Evolutionary conservation across 1,284 basidiomycete genomes (phyloP).

Genomic region (Cutaneotrichosporon sp.): DNA sequence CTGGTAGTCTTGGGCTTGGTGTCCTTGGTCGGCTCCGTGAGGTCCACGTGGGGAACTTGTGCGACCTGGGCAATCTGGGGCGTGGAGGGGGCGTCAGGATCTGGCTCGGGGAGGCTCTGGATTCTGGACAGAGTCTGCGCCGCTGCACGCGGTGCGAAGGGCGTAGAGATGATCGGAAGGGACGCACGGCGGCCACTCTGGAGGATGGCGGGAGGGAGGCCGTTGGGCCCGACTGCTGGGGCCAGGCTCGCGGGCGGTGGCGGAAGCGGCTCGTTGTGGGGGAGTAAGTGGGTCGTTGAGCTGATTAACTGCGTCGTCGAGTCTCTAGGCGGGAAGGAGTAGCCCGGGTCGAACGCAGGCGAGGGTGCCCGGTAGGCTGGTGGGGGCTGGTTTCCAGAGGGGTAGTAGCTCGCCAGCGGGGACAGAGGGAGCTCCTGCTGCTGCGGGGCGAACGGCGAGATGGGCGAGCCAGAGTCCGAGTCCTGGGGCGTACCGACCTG

Average conservation of each 20-base stretch:
- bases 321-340: slow-evolving; percentile 35
- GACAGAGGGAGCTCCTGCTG: slow-evolving; percentile 11
- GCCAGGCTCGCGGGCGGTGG: background rate
- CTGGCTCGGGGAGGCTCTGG: slow-evolving; percentile 46
- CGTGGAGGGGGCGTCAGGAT: slow-evolving; percentile 24
- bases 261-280: slow-evolving; percentile 4
- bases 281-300: slow-evolving; percentile 18
- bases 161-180: slow-evolving; percentile 26
- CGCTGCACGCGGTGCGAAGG: slow-evolving; percentile 12
- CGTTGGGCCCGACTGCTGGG: background rate
- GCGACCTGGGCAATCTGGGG: background rate
- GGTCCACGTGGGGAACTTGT: background rate
- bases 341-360: slow-evolving; percentile 30
- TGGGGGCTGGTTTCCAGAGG: background rate
- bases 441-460: slow-evolving; percentile 3
- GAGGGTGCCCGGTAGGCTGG: slow-evolving; percentile 10
- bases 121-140: slow-evolving; percentile 39
- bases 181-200: slow-evolving; percentile 18
- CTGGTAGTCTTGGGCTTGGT: background rate
- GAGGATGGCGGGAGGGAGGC: background rate
- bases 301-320: slow-evolving; percentile 15
- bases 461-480: slow-evolving; percentile 1
- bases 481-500: slow-evolving; percentile 7
- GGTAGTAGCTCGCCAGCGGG: slow-evolving; percentile 32
- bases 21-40: background rate